Percentiles rank a stretch among this genome's conserved stretches.
Evolutionary conservation across 2,329 filamentous ascomycete species (phyloP).

Genomic region (Xylaria hypoxylon): DNA sequence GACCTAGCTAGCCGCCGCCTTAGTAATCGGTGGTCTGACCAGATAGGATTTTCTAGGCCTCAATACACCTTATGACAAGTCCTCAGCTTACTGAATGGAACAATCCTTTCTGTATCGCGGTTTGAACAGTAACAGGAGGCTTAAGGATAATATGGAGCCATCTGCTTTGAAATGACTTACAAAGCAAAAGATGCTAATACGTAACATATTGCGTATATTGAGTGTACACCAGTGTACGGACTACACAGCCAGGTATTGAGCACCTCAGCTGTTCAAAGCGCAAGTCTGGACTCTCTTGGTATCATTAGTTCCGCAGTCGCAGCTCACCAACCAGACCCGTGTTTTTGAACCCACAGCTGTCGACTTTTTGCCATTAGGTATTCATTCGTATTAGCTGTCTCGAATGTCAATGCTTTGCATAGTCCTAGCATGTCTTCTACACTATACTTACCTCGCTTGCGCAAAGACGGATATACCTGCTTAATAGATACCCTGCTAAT

Average conservation of each 20-base stretch:
- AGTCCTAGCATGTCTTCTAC: no score
- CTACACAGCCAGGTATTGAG: no score
- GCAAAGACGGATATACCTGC: background rate
- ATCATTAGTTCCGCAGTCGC: slow-evolving; percentile 1
- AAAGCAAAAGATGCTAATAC: no score
- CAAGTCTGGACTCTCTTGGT: slow-evolving; percentile 9
- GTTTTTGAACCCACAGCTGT: background rate
- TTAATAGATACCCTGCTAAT: background rate
- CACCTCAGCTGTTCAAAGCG: background rate
- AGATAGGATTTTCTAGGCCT: slow-evolving; percentile 13
- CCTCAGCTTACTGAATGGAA: background rate
- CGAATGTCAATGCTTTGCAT: no score
- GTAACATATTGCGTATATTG: no score
- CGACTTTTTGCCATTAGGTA: background rate
- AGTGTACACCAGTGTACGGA: no score
- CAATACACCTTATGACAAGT: slow-evolving; percentile 13
- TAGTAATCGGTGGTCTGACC: slow-evolving; percentile 14
- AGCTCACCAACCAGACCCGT: background rate
- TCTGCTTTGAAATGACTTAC: background rate
- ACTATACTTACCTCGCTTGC: no score
- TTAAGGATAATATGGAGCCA: background rate
- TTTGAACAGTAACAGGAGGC: slow-evolving; percentile 22
- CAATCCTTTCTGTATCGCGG: background rate
- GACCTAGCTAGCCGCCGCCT: background rate
- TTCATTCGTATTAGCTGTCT: no score